Base-by-base conservation (phyloP, 352 stramenopile genomes). In the Globisporangium megalacanthum region DNA sequence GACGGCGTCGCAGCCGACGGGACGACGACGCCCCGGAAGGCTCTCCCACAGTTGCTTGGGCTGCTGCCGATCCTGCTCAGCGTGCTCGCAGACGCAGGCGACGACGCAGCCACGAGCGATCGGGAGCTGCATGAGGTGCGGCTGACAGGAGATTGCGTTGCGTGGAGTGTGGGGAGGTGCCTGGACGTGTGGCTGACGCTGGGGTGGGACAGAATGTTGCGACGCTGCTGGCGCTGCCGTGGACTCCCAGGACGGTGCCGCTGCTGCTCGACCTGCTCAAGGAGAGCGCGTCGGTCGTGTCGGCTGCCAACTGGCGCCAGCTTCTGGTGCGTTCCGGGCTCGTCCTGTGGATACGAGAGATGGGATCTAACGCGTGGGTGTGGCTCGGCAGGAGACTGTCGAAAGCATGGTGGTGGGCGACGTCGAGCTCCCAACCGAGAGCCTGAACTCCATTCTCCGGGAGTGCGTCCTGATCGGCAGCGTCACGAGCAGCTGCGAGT, bases 221-320 rank as follows among this genome's bases (percentile, higher is more conserved):
- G 7, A 75, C 73, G 46, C 54, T 94, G 33, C 49, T 94, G 20
- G 79, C 86, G 54, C 59, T 92, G 53, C 81, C 77, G 35, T 94
- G 83, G 83, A 75, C 63, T 15, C 60, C 61, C 22, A 50, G 64
- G 15, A 88, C 76, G 0, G 61, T 91, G 9, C 64, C 76, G 6
- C 73, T 70, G 69, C 61, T 92, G 41, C 68, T 92, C 29, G 69
- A 89, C 48, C 54, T 83, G 25, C 60, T 89, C 17, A 73, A 77
- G 9, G 74, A 89, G 33, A 69, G 83, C 52, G 60, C 54, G 11
- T 49, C 61, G 15, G 42, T 88, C 14, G 70, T 92, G 31, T 72
- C 70, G 3, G 56, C 47, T 14, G 56, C 65, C 8, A 76, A 75
- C 15, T 90, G 83, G 77, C 61, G 62, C 14, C 69, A 77, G 25